These are phyloP conservation scores for Syzygium malaccense DNA, from an alignment of 441 rosid genomes.

Conservation along the genomic window DNA sequence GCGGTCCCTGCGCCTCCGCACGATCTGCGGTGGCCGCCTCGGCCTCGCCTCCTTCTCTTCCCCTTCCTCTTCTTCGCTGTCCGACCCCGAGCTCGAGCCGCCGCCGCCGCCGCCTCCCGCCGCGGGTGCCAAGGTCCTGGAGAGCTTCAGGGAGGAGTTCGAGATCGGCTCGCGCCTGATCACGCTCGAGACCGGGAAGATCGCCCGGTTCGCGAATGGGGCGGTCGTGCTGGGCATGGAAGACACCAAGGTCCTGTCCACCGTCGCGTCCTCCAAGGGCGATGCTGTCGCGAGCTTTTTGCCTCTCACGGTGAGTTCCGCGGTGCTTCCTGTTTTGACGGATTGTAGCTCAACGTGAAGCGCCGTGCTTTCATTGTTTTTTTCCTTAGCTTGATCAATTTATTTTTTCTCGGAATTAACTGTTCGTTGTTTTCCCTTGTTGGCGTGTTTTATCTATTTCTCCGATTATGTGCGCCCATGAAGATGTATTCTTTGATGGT, in stretches of 20 bases:
- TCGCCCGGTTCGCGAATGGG: slow-evolving; percentile 93
- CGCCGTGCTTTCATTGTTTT: neutral
- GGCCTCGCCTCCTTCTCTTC: slow-evolving; percentile 34
- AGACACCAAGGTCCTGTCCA: slow-evolving; percentile 75
- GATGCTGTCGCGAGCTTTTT: slow-evolving; percentile 60
- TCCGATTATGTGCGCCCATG: neutral
- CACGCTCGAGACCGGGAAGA: slow-evolving; percentile 79
- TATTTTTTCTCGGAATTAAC: neutral
- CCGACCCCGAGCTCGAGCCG: slow-evolving; percentile 12
- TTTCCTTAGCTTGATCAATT: neutral
- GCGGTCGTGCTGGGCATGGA: slow-evolving; percentile 78
- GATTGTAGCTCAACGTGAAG: neutral
- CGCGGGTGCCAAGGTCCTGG: slow-evolving; percentile 68
- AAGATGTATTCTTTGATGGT: neutral
- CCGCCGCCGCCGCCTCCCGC: slow-evolving; percentile 16
- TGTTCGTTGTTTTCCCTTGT: neutral
- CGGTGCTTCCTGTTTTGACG: slow-evolving; percentile 1
- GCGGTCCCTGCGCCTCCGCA: slow-evolving; percentile 49
- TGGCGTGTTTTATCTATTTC: neutral
- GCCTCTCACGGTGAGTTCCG: slow-evolving; percentile 67
- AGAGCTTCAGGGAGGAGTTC: slow-evolving; percentile 73
- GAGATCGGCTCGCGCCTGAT: slow-evolving; percentile 73
- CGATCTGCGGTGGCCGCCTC: slow-evolving; percentile 53
- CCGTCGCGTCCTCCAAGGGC: slow-evolving; percentile 68
- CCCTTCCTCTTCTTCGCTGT: slow-evolving; percentile 7